Base-by-base conservation (phyloP, 805 yeast genomes). In the Spathaspora passalidarum region DNA sequence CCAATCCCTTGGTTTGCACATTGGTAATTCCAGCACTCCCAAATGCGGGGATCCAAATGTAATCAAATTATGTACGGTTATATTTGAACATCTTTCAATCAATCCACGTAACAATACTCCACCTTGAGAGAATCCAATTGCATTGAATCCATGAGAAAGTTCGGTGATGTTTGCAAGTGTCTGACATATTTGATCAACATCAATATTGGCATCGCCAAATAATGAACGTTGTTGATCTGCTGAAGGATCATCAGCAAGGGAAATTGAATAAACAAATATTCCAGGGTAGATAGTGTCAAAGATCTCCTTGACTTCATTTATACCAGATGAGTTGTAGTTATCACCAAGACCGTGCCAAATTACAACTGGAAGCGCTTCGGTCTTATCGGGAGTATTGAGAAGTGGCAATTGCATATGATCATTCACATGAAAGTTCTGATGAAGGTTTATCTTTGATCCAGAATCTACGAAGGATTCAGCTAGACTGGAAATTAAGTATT, bases 321-420 rank as follows among this genome's bases (percentile, higher is more conserved):
- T 79, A 0, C 85, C 79, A 0, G 74, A 60, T 0, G 89, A 80
- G 56, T 84, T 76, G 58, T 81, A 86, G 9, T 78, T 73, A 59
- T 87, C 96, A 0, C 95, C 94, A 63, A 88, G 72, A 0, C 96
- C 96, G 56, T 87, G 96, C 95, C 95, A 87, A 35, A 88, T 57
- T 2, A 87, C 88, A 2, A 87, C 73, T 0, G 88, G 85, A 19
- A 57, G 49, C 35, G n/a, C 32, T 11, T 11, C 34, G 18, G 32
- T 10, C n/a, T 39, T 39, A 9, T 22, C 32, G 38, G n/a, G 32
- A 26, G 34, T 7, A 17, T n/a, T 9, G 3, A 29, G 16, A 10
- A 17, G 17, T 13, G 34, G 26, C 14, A 5, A 20, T 19, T 18
- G 13, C 13, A 11, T 25, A 10, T 4, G 32, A 25, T 32, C 14